Evolutionary conservation across 2,329 filamentous ascomycete genomes (phyloP).

Genomic region (Aspergillus melleus): DNA sequence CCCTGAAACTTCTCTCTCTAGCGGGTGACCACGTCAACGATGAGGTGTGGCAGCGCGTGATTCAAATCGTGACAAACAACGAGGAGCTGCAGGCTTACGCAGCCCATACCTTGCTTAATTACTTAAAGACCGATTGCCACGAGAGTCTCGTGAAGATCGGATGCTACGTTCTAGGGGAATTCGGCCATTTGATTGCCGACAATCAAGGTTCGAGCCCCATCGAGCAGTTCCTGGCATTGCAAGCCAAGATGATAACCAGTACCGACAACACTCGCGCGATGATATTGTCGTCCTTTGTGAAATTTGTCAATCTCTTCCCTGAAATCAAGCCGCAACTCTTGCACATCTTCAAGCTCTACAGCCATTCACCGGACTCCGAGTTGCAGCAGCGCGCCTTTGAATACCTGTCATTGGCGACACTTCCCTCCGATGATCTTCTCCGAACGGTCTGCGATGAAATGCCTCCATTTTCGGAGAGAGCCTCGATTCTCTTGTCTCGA

Average conservation of each 20-base stretch:
- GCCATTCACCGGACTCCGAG: conserved; percentile 91
- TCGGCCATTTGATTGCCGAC: conserved; percentile 94
- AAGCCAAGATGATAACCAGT: conserved; percentile 83
- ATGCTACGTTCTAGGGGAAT: conserved; percentile 92
- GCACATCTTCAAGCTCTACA: conserved; percentile 87
- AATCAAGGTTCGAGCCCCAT: conserved; percentile 91
- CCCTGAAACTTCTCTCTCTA: conserved; percentile 88
- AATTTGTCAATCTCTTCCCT: conserved; percentile 96
- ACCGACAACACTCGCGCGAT: conserved; percentile 89
- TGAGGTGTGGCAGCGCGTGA: conserved; percentile 98
- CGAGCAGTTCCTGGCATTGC: conserved; percentile 91
- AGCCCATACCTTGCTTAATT: conserved; percentile 86
- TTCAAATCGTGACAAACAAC: conserved; percentile 98
- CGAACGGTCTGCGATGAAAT: conserved; percentile 97
- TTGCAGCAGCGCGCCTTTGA: conserved; percentile 95
- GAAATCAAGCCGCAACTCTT: conserved; percentile 96
- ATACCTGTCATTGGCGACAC: conserved; percentile 80
- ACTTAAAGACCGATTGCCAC: conserved; percentile 90
- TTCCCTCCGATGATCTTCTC: conserved; percentile 86
- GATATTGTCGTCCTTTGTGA: conserved; percentile 92
- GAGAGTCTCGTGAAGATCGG: conserved; percentile 98
- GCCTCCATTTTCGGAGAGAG: conserved; percentile 94
- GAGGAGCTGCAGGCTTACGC: conserved; percentile 97
- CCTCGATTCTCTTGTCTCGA: conserved; percentile 86
- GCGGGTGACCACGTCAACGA: conserved; percentile 98